Evolutionary conservation across 805 yeast genomes (phyloP).

Genomic region (Lipomyces yamadae): DNA sequence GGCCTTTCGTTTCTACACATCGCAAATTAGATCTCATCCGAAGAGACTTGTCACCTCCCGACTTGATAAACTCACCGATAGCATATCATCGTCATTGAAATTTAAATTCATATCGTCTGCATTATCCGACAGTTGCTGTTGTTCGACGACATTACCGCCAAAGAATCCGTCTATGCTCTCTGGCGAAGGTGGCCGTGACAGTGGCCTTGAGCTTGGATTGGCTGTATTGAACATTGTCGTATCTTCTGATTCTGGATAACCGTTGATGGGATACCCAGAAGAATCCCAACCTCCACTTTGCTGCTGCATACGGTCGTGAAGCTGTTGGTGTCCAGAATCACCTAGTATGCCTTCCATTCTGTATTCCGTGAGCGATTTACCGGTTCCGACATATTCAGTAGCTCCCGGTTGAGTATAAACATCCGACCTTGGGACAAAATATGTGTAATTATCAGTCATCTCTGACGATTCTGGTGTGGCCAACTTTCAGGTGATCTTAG

Average conservation of each 20-base stretch:
- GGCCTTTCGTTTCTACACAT: slow-evolving; percentile 53
- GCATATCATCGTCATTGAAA: slow-evolving; percentile 12
- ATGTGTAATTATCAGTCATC: neutral
- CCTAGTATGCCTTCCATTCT: neutral
- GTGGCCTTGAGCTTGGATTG: neutral
- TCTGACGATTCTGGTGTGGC: neutral
- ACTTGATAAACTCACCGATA: slow-evolving; percentile 4
- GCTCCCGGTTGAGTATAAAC: neutral
- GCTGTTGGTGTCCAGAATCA: neutral
- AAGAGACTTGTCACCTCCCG: too few relatives aligned
- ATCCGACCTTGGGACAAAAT: neutral
- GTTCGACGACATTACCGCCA: neutral
- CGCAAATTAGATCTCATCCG: too few relatives aligned
- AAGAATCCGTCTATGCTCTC: neutral
- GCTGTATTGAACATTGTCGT: neutral
- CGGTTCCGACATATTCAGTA: neutral
- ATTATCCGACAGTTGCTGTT: neutral
- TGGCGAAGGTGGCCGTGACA: neutral
- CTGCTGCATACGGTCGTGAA: neutral
- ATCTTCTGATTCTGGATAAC: neutral
- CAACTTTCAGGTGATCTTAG: too few relatives aligned
- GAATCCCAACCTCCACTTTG: too few relatives aligned
- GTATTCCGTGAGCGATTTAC: neutral
- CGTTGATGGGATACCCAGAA: neutral
- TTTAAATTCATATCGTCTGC: slow-evolving; percentile 15